phyloP scores from a whole-genome alignment of 495 filamentous ascomycete species.

The Talaromyces proteolyticus region DNA sequence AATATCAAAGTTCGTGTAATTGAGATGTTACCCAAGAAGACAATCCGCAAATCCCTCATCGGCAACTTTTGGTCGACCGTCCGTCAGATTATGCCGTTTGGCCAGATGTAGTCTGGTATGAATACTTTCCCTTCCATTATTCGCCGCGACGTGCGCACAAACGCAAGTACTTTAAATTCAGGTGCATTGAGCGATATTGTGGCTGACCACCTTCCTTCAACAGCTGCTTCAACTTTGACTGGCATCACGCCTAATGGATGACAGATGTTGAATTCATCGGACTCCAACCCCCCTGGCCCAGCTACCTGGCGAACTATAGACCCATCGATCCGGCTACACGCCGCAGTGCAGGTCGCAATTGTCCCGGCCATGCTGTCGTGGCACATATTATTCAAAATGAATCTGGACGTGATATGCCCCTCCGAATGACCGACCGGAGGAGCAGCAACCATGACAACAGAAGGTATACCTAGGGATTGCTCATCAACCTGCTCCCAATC shows the following conservation, averaged over 20 bases:
- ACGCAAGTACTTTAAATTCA: conserved; percentile 3
- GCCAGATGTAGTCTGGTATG: no score
- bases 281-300: no score
- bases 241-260: no score
- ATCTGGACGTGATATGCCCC: conserved; percentile 1
- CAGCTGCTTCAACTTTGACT: neutral
- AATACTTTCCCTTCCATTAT: conserved; percentile 6
- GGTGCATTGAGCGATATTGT: neutral
- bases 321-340: conserved; percentile 6
- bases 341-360: conserved; percentile 3
- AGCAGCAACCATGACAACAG: no score
- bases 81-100: no score
- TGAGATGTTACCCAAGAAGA: no score
- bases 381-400: conserved; percentile 9
- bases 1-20: no score
- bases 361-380: conserved; percentile 8
- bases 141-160: conserved; percentile 4
- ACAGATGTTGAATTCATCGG: no score
- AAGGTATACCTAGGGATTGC: no score
- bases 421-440: neutral
- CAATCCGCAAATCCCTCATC: no score
- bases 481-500: no score
- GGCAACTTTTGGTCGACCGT: no score
- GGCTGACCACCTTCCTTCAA: conserved; percentile 4
- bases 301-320: conserved; percentile 2